Percentiles rank a stretch among this genome's conserved stretches.
phyloP scores from a whole-genome alignment of 257 asterid genomes.

The Thymus quinquecostatus region DNA sequence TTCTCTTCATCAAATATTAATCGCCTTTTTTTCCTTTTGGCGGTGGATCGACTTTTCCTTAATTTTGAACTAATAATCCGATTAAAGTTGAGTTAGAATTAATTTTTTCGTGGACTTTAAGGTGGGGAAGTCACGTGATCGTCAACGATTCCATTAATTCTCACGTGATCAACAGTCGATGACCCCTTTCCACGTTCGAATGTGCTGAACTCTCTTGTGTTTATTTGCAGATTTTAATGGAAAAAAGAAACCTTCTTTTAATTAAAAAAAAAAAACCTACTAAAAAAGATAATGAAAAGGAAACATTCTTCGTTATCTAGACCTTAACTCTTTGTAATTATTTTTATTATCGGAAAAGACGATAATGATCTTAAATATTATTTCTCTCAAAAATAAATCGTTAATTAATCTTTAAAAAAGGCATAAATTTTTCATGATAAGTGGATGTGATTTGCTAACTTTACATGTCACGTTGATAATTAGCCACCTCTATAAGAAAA shows the following conservation, averaged over 20 bases:
- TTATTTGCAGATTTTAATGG: slow-evolving; percentile 1
- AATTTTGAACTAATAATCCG: slow-evolving; percentile 23
- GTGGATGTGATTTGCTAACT: not conserved
- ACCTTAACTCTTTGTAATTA: not conserved
- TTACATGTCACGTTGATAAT: slow-evolving; percentile 1
- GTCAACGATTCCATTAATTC: not conserved
- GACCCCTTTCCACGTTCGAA: slow-evolving; percentile 27
- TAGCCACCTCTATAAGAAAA: not conserved
- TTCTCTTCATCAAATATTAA: slow-evolving; percentile 20
- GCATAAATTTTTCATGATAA: too few species aligned
- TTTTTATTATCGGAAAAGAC: not conserved
- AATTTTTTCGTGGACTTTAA: slow-evolving; percentile 17
- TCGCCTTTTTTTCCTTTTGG: not conserved
- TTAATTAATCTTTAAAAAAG: too few species aligned
- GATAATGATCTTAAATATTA: not conserved
- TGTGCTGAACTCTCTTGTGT: not conserved
- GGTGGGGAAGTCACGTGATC: slow-evolving; percentile 40
- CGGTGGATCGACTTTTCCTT: slow-evolving; percentile 9
- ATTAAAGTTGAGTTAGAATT: slow-evolving; percentile 8
- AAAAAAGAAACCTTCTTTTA: too few species aligned
- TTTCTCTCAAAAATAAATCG: too few species aligned
- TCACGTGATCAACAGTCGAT: slow-evolving; percentile 40
- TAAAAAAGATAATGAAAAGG: not conserved
- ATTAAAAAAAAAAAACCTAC: not conserved
- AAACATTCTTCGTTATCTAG: slow-evolving; percentile 10